Evolutionary conservation across 768 basidiomycete species (phyloP).

Genomic region (Flagelloscypha sp.): DNA sequence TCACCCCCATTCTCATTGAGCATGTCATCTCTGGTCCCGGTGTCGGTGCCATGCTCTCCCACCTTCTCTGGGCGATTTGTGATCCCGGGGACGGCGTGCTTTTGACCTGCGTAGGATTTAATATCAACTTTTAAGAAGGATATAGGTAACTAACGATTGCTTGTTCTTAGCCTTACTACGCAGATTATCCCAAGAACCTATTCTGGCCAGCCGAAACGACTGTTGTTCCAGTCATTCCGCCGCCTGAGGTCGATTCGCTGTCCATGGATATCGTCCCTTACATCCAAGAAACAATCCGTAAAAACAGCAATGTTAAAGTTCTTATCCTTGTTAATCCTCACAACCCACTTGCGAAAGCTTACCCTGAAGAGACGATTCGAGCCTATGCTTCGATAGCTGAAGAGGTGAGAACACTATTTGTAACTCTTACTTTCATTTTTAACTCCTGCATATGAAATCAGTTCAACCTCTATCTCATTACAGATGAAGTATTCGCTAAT

Average conservation of each 20-base stretch:
- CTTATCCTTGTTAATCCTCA: slow-evolving; percentile 3
- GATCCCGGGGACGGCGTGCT: slow-evolving; percentile 1
- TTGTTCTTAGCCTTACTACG: slow-evolving; percentile 1
- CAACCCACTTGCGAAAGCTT: slow-evolving; percentile 2
- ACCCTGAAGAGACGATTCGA: neutral
- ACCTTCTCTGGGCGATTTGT: slow-evolving; percentile 1
- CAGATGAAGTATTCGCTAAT: slow-evolving; percentile 1
- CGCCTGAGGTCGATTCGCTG: slow-evolving; percentile 1
- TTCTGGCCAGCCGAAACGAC: neutral
- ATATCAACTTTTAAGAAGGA: neutral
- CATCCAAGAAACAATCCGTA: neutral
- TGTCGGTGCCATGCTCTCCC: neutral
- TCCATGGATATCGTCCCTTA: neutral
- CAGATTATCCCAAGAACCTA: neutral
- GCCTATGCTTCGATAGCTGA: neutral
- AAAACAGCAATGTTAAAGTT: neutral
- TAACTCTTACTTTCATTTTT: too few relatives aligned
- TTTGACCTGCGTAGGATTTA: neutral
- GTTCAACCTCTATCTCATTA: slow-evolving; percentile 1
- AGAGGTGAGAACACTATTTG: neutral
- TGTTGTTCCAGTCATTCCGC: neutral
- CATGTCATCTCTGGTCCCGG: neutral
- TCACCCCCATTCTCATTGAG: neutral
- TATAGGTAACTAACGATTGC: neutral
- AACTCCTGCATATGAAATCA: neutral